Evolutionary conservation across 2,329 filamentous ascomycete species (phyloP), one percentile per base, ranked within the genome.

Genomic region (Botrytis byssoidea): DNA sequence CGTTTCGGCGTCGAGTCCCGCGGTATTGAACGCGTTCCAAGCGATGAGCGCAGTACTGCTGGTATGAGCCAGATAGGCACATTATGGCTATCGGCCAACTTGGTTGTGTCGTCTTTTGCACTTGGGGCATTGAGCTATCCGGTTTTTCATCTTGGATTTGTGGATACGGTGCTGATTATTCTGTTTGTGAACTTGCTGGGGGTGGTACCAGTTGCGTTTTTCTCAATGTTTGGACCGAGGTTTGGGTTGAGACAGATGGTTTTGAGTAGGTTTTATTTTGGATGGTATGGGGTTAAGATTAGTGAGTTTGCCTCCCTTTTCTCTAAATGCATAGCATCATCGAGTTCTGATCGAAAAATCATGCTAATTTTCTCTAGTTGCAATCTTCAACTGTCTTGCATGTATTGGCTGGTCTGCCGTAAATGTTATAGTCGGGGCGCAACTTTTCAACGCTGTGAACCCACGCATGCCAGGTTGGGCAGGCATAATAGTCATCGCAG

Each of bases 211-310:
- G 92, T 93, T 25, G 91, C 89, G 79, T 93, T 91, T 83, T 94
- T 94, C 85, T 92, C 91, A 2, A 92, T 89, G 29, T 93, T 94
- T 79, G 92, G 93, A 4, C 90, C 93, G 4, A 84, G 84, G 14
- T 94, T 93, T 77, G 93, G 92, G 6, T 85, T 94, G 76, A 88
- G 93, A 72, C 93, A 94, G 80, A 94, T 95, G 90, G 91, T 94
- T 1, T 85, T 95, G n/a, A 90, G 91, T 18, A 86, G 92, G 51
- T 94, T 91, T 83, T 94, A 87, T 83, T 94, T 94, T 80, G 92
- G 92, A 14, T 93, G 88, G 82, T 90, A 88, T 77, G 87, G 86
- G n/a, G 89, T 90, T 92, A 92, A 81, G 82, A 69, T 93, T 77
- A 88, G 89, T 91, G 83, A 81, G 86, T 83, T 65, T 48, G 29